Percentiles rank a stretch among this genome's conserved stretches.
phyloP scores from a whole-genome alignment of 306 rosid genomes.

The Lagenaria siceraria region DNA sequence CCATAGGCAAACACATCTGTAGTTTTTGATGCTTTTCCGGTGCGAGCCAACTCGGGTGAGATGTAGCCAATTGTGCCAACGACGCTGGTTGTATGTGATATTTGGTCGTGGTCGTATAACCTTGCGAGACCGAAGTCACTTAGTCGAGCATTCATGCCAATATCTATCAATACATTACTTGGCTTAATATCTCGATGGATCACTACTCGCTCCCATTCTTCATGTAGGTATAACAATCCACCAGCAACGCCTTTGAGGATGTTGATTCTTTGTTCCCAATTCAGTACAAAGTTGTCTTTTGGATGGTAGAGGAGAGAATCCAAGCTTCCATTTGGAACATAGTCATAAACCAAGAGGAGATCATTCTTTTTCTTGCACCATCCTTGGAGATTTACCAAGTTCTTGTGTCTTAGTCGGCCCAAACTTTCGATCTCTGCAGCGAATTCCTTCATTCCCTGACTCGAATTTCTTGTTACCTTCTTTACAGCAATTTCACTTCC shows the following conservation, averaged over 20 bases:
- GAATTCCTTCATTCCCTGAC: slow-evolving; percentile 45
- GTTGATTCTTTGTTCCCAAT: slow-evolving; percentile 41
- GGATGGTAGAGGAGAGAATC: slow-evolving; percentile 28
- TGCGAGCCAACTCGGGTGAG: slow-evolving; percentile 53
- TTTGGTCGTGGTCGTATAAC: slow-evolving; percentile 40
- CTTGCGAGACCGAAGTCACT: slow-evolving; percentile 74
- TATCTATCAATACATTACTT: slow-evolving; percentile 47
- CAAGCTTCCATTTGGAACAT: slow-evolving; percentile 48
- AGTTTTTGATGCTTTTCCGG: slow-evolving; percentile 37
- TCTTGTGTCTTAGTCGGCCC: slow-evolving; percentile 62
- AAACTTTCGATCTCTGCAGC: slow-evolving; percentile 72
- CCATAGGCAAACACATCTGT: slow-evolving; percentile 62
- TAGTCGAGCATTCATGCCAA: slow-evolving; percentile 31
- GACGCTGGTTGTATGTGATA: slow-evolving; percentile 50
- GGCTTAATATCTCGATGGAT: slow-evolving; percentile 58
- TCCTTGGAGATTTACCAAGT: slow-evolving; percentile 65
- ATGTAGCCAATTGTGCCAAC: slow-evolving; percentile 74
- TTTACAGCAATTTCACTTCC: slow-evolving; percentile 55
- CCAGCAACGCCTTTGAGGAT: slow-evolving; percentile 50
- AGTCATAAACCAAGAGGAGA: slow-evolving; percentile 54
- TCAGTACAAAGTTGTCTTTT: slow-evolving; percentile 17
- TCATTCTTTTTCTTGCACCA: slow-evolving; percentile 67
- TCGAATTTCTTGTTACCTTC: slow-evolving; percentile 25
- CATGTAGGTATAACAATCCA: slow-evolving; percentile 58
- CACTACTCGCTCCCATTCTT: slow-evolving; percentile 66